phyloP scores from a whole-genome alignment of 2,329 filamentous ascomycete species.

The Hypoxylon rubiginosum region DNA sequence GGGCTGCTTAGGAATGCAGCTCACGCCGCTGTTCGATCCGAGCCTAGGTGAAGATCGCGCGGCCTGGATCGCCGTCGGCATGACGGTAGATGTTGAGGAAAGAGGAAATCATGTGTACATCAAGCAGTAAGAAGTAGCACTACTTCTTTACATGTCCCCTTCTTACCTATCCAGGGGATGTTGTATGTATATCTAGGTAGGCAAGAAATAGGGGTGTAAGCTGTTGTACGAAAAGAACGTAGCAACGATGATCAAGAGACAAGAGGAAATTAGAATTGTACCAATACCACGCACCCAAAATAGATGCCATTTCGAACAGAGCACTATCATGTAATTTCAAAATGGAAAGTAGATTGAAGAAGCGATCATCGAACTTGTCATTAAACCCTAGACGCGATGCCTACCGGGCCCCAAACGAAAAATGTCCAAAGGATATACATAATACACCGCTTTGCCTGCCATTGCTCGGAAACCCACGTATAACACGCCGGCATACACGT shows the following conservation, averaged over 20 bases:
- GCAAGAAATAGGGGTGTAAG: background rate
- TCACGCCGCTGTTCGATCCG: conserved; percentile 67
- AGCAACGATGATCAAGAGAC: conserved; percentile 6
- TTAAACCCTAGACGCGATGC: conserved; percentile 11
- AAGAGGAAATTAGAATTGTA: background rate
- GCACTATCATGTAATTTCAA: background rate
- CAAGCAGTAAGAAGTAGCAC: conserved; percentile 47
- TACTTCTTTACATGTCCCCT: conserved; percentile 1
- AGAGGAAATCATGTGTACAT: conserved; percentile 61
- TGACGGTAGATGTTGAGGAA: conserved; percentile 65
- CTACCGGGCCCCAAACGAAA: conserved; percentile 12
- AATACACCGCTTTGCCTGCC: conserved; percentile 8
- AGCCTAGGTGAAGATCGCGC: conserved; percentile 51
- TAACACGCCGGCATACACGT: conserved; percentile 10
- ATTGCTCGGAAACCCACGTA: conserved; percentile 1
- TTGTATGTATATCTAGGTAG: conserved; percentile 4
- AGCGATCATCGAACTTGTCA: conserved; percentile 18
- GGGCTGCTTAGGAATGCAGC: conserved; percentile 75
- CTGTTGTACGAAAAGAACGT: background rate
- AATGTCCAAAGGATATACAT: conserved; percentile 10
- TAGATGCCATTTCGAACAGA: conserved; percentile 10
- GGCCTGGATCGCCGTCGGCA: conserved; percentile 67
- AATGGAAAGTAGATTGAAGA: conserved; percentile 2
- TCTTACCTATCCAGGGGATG: background rate
- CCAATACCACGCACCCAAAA: background rate